Evolutionary conservation across 2,329 filamentous ascomycete genomes (phyloP).

Genomic region (Sporothrix inflata): DNA sequence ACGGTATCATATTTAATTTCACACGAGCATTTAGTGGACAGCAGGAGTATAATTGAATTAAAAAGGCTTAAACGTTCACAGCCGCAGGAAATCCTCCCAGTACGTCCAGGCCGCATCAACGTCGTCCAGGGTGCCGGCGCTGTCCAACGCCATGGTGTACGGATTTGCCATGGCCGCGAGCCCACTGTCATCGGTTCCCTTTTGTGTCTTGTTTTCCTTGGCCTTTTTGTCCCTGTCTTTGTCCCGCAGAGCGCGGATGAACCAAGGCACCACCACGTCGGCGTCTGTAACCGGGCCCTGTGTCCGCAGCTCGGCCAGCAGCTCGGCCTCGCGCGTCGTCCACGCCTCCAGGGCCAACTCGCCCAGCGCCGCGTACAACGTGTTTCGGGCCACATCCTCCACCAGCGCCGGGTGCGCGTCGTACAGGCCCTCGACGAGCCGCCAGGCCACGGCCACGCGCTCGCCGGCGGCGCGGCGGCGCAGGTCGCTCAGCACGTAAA

Average conservation of each 20-base stretch:
- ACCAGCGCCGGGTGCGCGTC: constrained; percentile 54
- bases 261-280: background rate
- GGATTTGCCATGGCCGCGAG: background rate
- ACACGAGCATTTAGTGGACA: no score
- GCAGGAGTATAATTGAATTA: no score
- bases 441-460: constrained; percentile 59
- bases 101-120: background rate
- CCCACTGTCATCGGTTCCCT: background rate
- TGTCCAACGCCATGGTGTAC: background rate
- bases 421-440: constrained; percentile 51
- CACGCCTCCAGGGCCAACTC: constrained; percentile 56
- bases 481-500: constrained; percentile 59
- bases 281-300: background rate
- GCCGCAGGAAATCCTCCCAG: background rate
- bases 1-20: no score
- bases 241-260: background rate
- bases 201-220: background rate
- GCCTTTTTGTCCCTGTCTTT: background rate
- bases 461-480: constrained; percentile 52
- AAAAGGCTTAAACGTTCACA: background rate
- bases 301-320: constrained; percentile 37
- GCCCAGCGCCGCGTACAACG: constrained; percentile 50
- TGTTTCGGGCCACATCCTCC: constrained; percentile 48
- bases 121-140: background rate
- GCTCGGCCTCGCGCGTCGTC: constrained; percentile 51